Conservation (phyloP, 805 yeast genomes). For the Lipomyces yamadae region DNA sequence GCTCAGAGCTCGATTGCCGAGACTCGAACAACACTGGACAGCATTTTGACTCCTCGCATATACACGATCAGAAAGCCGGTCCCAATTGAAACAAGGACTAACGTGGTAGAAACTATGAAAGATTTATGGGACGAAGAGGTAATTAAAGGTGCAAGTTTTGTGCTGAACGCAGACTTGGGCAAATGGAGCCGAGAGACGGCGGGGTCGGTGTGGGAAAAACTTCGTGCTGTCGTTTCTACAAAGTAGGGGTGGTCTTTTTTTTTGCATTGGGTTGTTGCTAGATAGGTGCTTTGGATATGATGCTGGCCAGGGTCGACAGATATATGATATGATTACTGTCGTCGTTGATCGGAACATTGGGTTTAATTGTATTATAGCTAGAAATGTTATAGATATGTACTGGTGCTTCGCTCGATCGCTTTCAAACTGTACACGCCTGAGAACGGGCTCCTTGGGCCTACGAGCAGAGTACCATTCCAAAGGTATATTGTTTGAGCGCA, state of each 20-base stretch:
- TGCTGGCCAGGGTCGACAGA: background rate
- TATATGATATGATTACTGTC: background rate
- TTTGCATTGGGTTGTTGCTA: background rate
- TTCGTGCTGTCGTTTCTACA: background rate
- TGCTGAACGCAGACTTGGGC: constrained; percentile 40
- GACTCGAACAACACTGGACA: constrained; percentile 57
- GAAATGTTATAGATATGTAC: background rate
- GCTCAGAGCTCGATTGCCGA: constrained; percentile 56
- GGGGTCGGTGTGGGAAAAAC: constrained; percentile 8
- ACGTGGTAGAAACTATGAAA: constrained; percentile 63
- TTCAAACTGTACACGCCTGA: background rate
- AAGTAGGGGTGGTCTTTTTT: background rate
- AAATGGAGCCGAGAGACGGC: constrained; percentile 12
- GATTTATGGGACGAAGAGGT: constrained; percentile 83
- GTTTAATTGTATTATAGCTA: background rate
- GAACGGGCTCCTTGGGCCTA: too few relatives aligned
- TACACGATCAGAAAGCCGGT: constrained; percentile 16
- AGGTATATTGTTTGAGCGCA: too few relatives aligned
- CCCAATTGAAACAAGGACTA: constrained; percentile 48
- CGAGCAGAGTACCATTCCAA: too few relatives aligned
- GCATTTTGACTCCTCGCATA: constrained; percentile 17
- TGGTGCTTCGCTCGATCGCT: background rate
- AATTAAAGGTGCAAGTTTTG: constrained; percentile 64
- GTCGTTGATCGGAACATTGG: background rate
- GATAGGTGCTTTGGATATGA: background rate